Percentiles rank a stretch among this genome's conserved stretches.
Evolutionary conservation across 257 asterid species (phyloP).

Genomic region (Fraxinus pennsylvanica): DNA sequence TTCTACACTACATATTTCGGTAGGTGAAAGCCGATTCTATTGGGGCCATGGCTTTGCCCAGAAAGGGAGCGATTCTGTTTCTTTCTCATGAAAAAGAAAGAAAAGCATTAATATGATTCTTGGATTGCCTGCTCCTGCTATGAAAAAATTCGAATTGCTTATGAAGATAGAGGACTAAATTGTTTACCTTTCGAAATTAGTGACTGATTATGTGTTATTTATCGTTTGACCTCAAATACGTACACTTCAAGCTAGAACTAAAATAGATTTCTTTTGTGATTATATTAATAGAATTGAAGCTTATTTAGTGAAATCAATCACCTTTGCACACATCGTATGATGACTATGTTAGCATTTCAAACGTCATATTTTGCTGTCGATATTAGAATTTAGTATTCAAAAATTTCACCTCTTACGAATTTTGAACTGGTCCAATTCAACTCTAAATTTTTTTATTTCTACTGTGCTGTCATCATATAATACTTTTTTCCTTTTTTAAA

Average conservation of each 20-base stretch:
- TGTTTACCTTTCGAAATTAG: too few species aligned
- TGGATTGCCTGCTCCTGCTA: slow-evolving; percentile 86
- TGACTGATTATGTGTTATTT: too few species aligned
- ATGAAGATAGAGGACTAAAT: slow-evolving; percentile 35
- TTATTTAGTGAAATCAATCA: background rate
- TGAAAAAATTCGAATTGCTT: slow-evolving; percentile 70
- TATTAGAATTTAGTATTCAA: background rate
- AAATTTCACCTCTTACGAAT: background rate
- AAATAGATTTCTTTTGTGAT: too few species aligned
- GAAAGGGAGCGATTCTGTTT: slow-evolving; percentile 76
- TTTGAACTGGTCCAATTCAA: background rate
- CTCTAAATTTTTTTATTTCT: background rate
- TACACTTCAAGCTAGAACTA: too few species aligned
- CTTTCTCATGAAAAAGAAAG: slow-evolving; percentile 82
- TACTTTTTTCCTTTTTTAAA: background rate
- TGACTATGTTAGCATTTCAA: background rate
- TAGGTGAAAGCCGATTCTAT: slow-evolving; percentile 75
- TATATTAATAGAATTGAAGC: background rate
- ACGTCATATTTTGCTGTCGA: too few species aligned
- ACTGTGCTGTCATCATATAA: background rate
- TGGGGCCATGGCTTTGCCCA: slow-evolving; percentile 78
- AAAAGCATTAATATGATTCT: slow-evolving; percentile 75
- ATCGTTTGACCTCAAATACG: too few species aligned
- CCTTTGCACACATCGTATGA: background rate
- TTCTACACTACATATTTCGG: slow-evolving; percentile 88